These are phyloP conservation scores for Laguncularia racemosa DNA, from an alignment of 345 rosid genomes.

Conservation along the genomic window DNA sequence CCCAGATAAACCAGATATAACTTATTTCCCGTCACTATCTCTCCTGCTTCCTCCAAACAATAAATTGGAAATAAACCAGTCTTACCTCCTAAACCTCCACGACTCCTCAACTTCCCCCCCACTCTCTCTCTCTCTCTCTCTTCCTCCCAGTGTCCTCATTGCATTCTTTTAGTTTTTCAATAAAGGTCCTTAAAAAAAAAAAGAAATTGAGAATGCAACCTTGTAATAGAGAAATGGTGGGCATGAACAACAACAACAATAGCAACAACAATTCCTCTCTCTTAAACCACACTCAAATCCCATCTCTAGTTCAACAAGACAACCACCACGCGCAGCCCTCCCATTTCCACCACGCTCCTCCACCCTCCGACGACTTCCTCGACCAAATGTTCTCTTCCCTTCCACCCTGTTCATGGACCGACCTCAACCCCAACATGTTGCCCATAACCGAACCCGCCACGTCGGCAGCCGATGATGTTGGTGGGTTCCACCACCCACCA, in stretches of 20 bases:
- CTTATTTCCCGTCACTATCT: too few species aligned
- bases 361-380: conserved; percentile 57
- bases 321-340: neutral
- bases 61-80: neutral
- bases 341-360: conserved; percentile 21
- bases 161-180: neutral
- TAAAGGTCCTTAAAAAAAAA: too few species aligned
- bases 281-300: conserved; percentile 13
- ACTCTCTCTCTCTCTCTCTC: neutral
- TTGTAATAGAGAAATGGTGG: conserved; percentile 33
- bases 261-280: conserved; percentile 10
- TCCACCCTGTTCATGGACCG: conserved; percentile 53
- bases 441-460: conserved; percentile 23
- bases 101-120: neutral
- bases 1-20: too few species aligned
- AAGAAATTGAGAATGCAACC: conserved; percentile 22
- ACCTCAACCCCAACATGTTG: conserved; percentile 26
- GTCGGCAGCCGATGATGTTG: conserved; percentile 23
- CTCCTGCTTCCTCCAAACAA: too few species aligned
- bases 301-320: neutral
- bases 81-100: neutral
- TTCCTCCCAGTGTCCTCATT: neutral
- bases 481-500: conserved; percentile 23
- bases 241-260: conserved; percentile 13
- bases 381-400: conserved; percentile 73